These are phyloP conservation scores for Mycena chlorophos DNA, from an alignment of 768 basidiomycete species.

Conservation along the genomic window DNA sequence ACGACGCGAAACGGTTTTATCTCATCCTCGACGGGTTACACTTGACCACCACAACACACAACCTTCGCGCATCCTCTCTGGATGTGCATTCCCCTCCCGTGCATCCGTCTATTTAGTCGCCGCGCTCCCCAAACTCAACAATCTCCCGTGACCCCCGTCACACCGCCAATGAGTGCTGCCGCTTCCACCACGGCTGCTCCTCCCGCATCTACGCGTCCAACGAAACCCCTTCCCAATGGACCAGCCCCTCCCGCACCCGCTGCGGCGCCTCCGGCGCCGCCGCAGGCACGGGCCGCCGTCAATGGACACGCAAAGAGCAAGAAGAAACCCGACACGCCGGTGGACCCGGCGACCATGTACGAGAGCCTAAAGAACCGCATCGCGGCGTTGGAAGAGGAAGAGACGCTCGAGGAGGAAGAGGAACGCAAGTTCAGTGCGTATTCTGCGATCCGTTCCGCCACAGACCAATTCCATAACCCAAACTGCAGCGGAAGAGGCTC, in stretches of 20 bases:
- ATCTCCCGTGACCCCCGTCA: neutral
- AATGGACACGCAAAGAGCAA: slow-evolving; percentile 61
- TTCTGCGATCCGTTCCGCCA: slow-evolving; percentile 11
- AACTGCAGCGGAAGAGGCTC: slow-evolving; percentile 77
- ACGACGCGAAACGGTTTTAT: neutral
- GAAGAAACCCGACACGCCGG: slow-evolving; percentile 70
- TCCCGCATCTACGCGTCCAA: neutral
- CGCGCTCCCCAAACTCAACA: neutral
- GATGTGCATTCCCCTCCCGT: too few relatives aligned
- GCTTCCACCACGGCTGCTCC: neutral
- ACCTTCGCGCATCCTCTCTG: too few relatives aligned
- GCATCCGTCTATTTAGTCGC: neutral
- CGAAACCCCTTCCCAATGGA: slow-evolving; percentile 19
- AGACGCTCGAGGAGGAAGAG: slow-evolving; percentile 85
- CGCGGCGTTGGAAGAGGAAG: slow-evolving; percentile 86
- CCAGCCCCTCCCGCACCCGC: slow-evolving; percentile 1
- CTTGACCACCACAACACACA: too few relatives aligned
- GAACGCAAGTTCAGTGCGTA: slow-evolving; percentile 72
- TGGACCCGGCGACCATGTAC: slow-evolving; percentile 85
- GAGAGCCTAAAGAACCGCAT: slow-evolving; percentile 87
- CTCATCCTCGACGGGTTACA: neutral
- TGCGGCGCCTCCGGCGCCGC: neutral
- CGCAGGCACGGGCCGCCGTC: slow-evolving; percentile 31
- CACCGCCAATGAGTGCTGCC: neutral
- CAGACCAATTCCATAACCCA: slow-evolving; percentile 22